These are phyloP conservation scores for Fusarium longipes DNA, from an alignment of 2,329 filamentous ascomycete genomes.

Conservation along the genomic window DNA sequence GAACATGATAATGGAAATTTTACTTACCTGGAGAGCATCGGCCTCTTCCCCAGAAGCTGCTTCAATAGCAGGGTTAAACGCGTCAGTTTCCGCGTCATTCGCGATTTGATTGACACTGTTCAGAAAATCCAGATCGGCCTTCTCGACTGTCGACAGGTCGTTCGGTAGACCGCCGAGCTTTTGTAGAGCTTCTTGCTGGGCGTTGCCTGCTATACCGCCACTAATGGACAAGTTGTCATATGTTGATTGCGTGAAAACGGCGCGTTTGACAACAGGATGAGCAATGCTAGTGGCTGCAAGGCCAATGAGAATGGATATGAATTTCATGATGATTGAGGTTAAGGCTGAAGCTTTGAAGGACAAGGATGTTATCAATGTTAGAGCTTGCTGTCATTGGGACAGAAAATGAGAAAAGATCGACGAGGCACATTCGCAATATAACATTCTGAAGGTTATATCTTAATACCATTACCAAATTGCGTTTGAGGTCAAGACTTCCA, in stretches of 20 bases:
- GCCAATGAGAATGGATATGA: slow-evolving; percentile 48
- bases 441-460: background rate
- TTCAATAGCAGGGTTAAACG: slow-evolving; percentile 66
- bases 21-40: slow-evolving; percentile 59
- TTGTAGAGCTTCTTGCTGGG: slow-evolving; percentile 56
- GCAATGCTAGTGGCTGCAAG: slow-evolving; percentile 46
- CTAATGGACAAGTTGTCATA: slow-evolving; percentile 62
- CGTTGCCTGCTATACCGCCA: slow-evolving; percentile 58
- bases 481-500: accelerated
- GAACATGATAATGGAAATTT: accelerated
- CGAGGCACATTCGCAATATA: background rate
- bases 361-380: background rate
- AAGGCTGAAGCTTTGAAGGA: background rate
- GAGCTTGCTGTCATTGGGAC: background rate
- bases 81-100: slow-evolving; percentile 64
- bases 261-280: slow-evolving; percentile 45
- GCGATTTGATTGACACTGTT: slow-evolving; percentile 63
- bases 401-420: background rate
- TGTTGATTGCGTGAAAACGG: slow-evolving; percentile 50
- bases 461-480: background rate
- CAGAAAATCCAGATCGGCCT: slow-evolving; percentile 61
- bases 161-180: slow-evolving; percentile 53
- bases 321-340: slow-evolving; percentile 48
- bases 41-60: slow-evolving; percentile 58
- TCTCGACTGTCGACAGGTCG: slow-evolving; percentile 58